Evolutionary conservation across 768 basidiomycete species (phyloP), one percentile per base, ranked within the genome.

Genomic region (button mushroom (Agaricus bisporus)): DNA sequence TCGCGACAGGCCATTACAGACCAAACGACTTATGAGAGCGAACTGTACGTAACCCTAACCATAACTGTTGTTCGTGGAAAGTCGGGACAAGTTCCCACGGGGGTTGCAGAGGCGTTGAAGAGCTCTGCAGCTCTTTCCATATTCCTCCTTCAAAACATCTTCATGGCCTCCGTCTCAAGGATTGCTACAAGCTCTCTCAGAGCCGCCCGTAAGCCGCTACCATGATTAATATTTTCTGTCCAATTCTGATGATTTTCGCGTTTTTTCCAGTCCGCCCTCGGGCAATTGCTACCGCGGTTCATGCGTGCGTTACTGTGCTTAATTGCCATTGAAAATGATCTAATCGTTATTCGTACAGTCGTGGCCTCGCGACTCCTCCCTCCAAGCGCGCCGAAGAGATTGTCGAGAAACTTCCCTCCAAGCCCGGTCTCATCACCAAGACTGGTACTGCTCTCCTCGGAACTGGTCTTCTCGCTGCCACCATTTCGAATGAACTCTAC

Each of bases 401-500:
- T 62, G 86, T 99, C 63, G 85, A 95, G 73, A 86, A 83, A 66
- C 77, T 91, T 41, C 90, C 89, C 17, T 89, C 82, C 54, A 94
- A 83, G 61, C 92, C 82, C 22, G 86, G 83, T 66, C 78, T 97
- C 70, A 79, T 95, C 77, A 92, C 93, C 68, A 99, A 99, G 77
- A 95, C 94, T 42, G 93, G 94, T 58, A 82, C 89, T 49, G 88
- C 93, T 63, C 77, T 98, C 64, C 83, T 98, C 50, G 92, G 92
- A 64, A 90, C 91, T 14, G 93, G 91, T 63, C 75, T 91, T 56
- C 74, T 86, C 52, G 95, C 95, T 14, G 81, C 92, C 5, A 95
- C 94, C 65, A 94, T 98, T 72, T 95, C 93, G 12, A 89, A 93
- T 67, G 95, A 99, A 73, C 83, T 98, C 48, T 98, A 98, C 65